phyloP scores from a whole-genome alignment of 345 rosid genomes.

The Populus alba region DNA sequence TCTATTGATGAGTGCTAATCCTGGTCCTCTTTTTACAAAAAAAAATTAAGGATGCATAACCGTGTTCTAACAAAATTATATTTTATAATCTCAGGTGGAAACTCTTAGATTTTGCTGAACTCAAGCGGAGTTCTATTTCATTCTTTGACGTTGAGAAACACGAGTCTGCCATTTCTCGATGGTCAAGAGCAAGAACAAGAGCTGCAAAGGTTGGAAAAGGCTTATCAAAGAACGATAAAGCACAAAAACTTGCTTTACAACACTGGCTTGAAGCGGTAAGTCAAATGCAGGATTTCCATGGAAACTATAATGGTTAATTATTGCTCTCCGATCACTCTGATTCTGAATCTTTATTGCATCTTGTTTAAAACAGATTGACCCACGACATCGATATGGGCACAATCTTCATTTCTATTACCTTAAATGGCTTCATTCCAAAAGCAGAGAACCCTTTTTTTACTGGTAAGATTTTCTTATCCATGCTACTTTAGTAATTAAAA shows the following conservation, averaged over 20 bases:
- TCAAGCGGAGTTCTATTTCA: slow-evolving; percentile 82
- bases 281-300: not conserved
- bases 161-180: slow-evolving; percentile 88
- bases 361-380: slow-evolving; percentile 62
- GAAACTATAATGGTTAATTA: not conserved
- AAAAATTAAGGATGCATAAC: not conserved
- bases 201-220: slow-evolving; percentile 99
- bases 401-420: slow-evolving; percentile 77
- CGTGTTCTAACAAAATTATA: slow-evolving; percentile 19
- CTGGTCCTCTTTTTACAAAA: not conserved
- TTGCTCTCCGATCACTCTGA: slow-evolving; percentile 2
- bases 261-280: slow-evolving; percentile 99
- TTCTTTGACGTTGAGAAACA: slow-evolving; percentile 88
- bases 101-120: slow-evolving; percentile 79
- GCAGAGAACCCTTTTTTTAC: slow-evolving; percentile 96
- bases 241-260: slow-evolving; percentile 73
- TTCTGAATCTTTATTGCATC: slow-evolving; percentile 8
- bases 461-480: slow-evolving; percentile 50
- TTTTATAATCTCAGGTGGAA: slow-evolving; percentile 63
- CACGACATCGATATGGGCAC: slow-evolving; percentile 93
- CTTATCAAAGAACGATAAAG: slow-evolving; percentile 78
- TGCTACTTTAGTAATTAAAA: not conserved
- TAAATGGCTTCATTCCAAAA: slow-evolving; percentile 76
- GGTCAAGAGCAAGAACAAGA: slow-evolving; percentile 94
- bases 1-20: not conserved